phyloP scores from a whole-genome alignment of 371 early-diverging fungal species.

The Rhizopus microsporus region DNA sequence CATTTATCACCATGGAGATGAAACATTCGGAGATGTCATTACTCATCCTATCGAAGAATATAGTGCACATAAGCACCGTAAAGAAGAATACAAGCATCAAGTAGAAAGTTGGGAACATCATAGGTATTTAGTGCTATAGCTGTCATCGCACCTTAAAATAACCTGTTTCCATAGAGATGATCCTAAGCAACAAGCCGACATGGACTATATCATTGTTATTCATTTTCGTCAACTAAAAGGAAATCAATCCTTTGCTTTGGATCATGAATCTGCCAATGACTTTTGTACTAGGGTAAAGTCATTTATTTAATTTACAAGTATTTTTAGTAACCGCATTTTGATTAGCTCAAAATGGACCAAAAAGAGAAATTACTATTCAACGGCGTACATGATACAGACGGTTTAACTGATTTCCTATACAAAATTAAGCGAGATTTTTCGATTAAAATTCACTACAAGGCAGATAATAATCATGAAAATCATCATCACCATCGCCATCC shows the following conservation, averaged over 20 bases:
- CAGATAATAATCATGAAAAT: constrained; percentile 23
- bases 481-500: constrained; percentile 23
- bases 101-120: constrained; percentile 22
- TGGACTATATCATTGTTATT: constrained; percentile 25
- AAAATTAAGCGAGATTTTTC: constrained; percentile 57
- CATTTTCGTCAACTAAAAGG: constrained; percentile 50
- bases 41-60: constrained; percentile 41
- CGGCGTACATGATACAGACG: constrained; percentile 58
- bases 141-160: too few relatives aligned
- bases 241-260: constrained; percentile 45
- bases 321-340: background rate
- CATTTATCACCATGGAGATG: constrained; percentile 42
- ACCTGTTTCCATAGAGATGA: too few relatives aligned
- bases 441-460: constrained; percentile 52
- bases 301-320: constrained; percentile 1
- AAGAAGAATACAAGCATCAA: constrained; percentile 24
- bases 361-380: constrained; percentile 52
- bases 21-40: constrained; percentile 49
- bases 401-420: constrained; percentile 53
- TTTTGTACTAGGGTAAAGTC: constrained; percentile 32
- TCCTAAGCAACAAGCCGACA: background rate
- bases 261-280: constrained; percentile 35
- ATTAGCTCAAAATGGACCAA: constrained; percentile 43
- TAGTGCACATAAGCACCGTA: constrained; percentile 36
- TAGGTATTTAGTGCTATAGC: too few relatives aligned